A percentile compares a stretch with the other conserved stretches of the same genome.
phyloP scores from a whole-genome alignment of 148 eudicot genomes.

The Chenopodium formosanum region DNA sequence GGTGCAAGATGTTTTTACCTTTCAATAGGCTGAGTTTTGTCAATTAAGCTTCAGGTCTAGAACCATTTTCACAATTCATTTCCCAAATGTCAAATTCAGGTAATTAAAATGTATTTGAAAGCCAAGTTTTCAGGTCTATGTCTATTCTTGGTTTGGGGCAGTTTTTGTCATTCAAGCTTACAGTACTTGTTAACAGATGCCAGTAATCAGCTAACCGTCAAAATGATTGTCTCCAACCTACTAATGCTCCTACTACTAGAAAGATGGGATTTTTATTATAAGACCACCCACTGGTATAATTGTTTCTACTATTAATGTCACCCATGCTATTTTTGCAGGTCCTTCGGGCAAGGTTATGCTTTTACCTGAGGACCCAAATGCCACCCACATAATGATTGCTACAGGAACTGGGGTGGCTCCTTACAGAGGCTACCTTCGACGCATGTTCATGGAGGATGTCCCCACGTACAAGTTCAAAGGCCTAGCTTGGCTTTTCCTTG shows the following conservation, averaged over 20 bases:
- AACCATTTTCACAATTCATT: background rate
- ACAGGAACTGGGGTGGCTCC: conserved; percentile 99
- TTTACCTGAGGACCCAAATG: conserved; percentile 78
- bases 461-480: conserved; percentile 75
- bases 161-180: background rate
- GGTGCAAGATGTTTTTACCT: background rate
- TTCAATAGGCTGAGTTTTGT: background rate
- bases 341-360: conserved; percentile 97
- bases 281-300: background rate
- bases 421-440: conserved; percentile 85
- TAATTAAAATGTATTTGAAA: background rate
- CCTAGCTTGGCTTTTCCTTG: conserved; percentile 94
- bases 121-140: background rate
- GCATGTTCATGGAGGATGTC: conserved; percentile 92
- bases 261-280: background rate
- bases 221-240: background rate
- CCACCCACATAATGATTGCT: conserved; percentile 94
- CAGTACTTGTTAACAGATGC: background rate
- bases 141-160: background rate
- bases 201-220: background rate
- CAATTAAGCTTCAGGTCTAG: background rate
- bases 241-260: background rate
- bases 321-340: conserved; percentile 43
- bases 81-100: background rate
- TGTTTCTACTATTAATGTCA: background rate